Conservation (phyloP, 176 grass and related monocot genomes). For the Pontederia crassipes region DNA sequence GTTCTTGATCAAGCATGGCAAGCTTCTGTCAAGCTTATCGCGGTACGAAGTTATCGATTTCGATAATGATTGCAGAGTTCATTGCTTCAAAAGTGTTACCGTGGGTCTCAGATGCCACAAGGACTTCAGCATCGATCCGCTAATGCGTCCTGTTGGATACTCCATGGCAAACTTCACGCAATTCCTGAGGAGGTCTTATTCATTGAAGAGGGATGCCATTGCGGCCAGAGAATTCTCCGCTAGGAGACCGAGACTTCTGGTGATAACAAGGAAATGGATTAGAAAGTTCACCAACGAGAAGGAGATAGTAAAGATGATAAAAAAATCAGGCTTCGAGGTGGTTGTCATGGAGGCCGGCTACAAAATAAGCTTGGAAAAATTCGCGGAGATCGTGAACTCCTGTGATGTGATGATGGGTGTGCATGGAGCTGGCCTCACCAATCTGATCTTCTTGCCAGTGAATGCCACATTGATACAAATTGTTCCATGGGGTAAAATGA, state of each 20-base stretch:
- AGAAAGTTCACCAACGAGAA: not conserved
- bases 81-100: not conserved
- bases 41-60: not conserved
- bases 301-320: not conserved
- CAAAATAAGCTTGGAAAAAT: not conserved
- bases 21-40: not conserved
- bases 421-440: not conserved
- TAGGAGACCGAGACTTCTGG: not conserved
- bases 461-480: not conserved
- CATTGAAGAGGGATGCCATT: not conserved
- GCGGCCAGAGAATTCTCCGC: not conserved
- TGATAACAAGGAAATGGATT: not conserved
- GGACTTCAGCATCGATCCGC: not conserved
- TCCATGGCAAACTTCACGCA: slow-evolving; percentile 1
- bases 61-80: not conserved
- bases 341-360: not conserved
- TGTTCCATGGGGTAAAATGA: not conserved
- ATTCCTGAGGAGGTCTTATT: not conserved
- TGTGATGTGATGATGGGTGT: slow-evolving; percentile 1
- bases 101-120: not conserved
- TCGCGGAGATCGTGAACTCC: not conserved
- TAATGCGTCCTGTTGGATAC: not conserved
- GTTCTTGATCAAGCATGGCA: not conserved
- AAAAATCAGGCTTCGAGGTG: not conserved
- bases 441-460: not conserved